A percentile compares a stretch with the other conserved stretches of the same genome.
These are phyloP conservation scores for Kluyveromyces lactis DNA, from an alignment of 805 yeast genomes.

Conservation along the genomic window DNA sequence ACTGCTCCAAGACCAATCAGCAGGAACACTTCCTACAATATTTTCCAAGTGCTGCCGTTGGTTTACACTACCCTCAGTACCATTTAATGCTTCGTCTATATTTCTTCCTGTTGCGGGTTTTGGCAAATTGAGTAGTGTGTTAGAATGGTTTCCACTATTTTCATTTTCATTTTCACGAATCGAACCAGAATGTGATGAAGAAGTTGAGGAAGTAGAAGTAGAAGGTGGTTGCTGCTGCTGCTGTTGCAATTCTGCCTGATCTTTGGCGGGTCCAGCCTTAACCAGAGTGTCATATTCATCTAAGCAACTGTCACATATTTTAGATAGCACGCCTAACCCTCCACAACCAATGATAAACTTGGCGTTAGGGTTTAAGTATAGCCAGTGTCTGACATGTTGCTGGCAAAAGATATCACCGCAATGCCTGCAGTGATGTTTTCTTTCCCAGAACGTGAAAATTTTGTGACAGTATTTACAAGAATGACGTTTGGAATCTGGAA, in stretches of 20 bases:
- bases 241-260: slow-evolving; percentile 2
- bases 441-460: slow-evolving; percentile 66
- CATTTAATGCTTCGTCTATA: not conserved
- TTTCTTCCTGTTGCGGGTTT: slow-evolving; percentile 3
- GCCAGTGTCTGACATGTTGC: slow-evolving; percentile 51
- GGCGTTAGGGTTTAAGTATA: slow-evolving; percentile 50
- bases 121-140: not conserved
- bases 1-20: slow-evolving; percentile 77
- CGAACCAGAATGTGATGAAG: not conserved
- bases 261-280: slow-evolving; percentile 13
- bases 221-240: not conserved
- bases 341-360: slow-evolving; percentile 59
- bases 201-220: not conserved
- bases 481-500: slow-evolving; percentile 56
- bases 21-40: slow-evolving; percentile 49
- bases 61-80: slow-evolving; percentile 26
- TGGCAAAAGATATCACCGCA: slow-evolving; percentile 79
- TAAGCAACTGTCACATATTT: slow-evolving; percentile 65
- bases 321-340: slow-evolving; percentile 47
- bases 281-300: slow-evolving; percentile 48
- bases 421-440: slow-evolving; percentile 77
- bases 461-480: slow-evolving; percentile 63
- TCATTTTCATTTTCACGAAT: not conserved
- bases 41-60: slow-evolving; percentile 20
- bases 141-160: not conserved